A percentile compares a stretch with the other conserved stretches of the same genome.
Conservation (phyloP, 129 eudicot species). For the Artemisia tridentata region DNA sequence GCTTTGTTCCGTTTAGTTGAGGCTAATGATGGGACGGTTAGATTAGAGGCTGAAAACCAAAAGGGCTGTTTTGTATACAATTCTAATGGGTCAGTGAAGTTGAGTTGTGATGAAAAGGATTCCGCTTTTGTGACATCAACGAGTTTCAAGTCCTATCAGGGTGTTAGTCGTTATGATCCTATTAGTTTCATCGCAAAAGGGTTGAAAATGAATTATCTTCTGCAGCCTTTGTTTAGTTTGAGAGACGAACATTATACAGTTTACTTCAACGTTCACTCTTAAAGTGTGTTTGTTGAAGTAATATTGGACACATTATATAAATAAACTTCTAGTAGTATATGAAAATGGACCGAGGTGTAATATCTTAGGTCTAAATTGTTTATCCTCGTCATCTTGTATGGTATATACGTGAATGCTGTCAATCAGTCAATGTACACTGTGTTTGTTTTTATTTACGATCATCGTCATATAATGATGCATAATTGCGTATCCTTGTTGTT, state of each 20-base stretch:
- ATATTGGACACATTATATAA: neutral
- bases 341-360: neutral
- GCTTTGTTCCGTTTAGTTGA: constrained; percentile 51
- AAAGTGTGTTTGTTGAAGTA: neutral
- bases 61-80: constrained; percentile 69
- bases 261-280: constrained; percentile 55
- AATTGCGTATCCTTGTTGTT: no score
- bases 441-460: neutral
- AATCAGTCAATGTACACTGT: neutral
- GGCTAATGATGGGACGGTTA: constrained; percentile 49
- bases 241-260: constrained; percentile 81
- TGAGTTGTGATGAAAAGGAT: constrained; percentile 49
- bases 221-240: constrained; percentile 68
- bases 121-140: constrained; percentile 37
- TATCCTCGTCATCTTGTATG: neutral
- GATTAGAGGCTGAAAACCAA: constrained; percentile 49
- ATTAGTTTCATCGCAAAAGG: constrained; percentile 93
- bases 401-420: no score
- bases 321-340: constrained; percentile 5
- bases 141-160: constrained; percentile 49
- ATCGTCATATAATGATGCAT: no score
- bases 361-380: neutral
- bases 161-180: constrained; percentile 68
- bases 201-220: constrained; percentile 44
- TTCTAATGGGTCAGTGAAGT: constrained; percentile 33